phyloP scores from a whole-genome alignment of 768 basidiomycete genomes.

The Nidula microcarpa region DNA sequence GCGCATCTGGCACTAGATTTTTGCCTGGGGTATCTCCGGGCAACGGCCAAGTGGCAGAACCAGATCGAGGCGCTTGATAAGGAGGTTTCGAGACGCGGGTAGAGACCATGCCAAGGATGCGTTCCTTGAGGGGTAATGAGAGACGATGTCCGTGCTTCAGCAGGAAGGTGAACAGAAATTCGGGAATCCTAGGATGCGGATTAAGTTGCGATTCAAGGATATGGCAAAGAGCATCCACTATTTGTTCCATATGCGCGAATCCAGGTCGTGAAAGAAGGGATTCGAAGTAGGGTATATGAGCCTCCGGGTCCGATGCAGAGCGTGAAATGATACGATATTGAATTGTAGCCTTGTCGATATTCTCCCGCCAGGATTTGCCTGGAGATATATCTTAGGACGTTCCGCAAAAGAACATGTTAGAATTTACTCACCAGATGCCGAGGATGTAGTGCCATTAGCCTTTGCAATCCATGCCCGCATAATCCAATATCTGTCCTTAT shows the following conservation, averaged over 20 bases:
- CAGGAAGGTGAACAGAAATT: constrained; percentile 38
- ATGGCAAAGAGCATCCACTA: constrained; percentile 31
- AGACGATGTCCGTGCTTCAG: constrained; percentile 20
- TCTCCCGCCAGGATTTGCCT: constrained; percentile 13
- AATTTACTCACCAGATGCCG: neutral
- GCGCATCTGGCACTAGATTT: neutral
- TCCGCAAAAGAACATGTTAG: neutral
- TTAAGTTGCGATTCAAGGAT: constrained; percentile 26
- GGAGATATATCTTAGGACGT: neutral
- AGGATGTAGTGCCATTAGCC: neutral
- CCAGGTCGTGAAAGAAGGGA: constrained; percentile 28
- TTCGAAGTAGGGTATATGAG: constrained; percentile 46
- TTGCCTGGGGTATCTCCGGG: neutral
- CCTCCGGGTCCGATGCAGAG: constrained; percentile 30
- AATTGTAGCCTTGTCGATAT: constrained; percentile 27
- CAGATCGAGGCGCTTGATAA: neutral
- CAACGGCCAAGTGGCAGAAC: neutral
- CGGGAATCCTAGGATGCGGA: constrained; percentile 30
- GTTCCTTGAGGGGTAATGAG: constrained; percentile 20
- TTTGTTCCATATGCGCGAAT: constrained; percentile 19
- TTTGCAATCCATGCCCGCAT: neutral
- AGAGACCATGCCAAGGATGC: constrained; percentile 30
- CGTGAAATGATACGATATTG: constrained; percentile 38
- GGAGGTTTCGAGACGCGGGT: constrained; percentile 15
- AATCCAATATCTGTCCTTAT: constrained; percentile 61